Percentiles rank a stretch among this genome's conserved stretches.
Conservation (phyloP, 176 grass and related monocot genomes). For the Rhynchospora tenuis region DNA sequence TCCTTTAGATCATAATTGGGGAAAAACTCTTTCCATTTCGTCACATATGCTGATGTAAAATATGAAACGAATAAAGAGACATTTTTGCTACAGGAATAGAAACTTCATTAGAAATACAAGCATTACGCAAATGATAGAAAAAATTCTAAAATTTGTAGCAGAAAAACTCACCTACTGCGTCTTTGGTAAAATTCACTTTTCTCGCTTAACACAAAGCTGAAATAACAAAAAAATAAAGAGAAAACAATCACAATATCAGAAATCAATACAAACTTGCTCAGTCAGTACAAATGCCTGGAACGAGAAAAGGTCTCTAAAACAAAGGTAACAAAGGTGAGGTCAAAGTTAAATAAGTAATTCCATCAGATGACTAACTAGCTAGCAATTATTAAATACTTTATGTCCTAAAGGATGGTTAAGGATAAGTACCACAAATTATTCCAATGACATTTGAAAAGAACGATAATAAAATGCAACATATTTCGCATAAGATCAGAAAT, state of each 20-base stretch:
- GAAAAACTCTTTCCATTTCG: constrained; percentile 82
- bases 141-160: background rate
- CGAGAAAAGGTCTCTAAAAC: background rate
- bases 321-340: background rate
- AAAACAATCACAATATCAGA: background rate
- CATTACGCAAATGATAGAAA: background rate
- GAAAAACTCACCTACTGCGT: constrained; percentile 45
- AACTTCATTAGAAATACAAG: background rate
- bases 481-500: background rate
- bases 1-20: constrained; percentile 51
- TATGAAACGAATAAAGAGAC: constrained; percentile 55
- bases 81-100: constrained; percentile 55
- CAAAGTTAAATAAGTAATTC: background rate
- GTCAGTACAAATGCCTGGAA: background rate
- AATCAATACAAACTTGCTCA: background rate
- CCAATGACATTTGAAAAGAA: no score
- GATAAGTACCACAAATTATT: background rate
- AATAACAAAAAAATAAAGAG: background rate
- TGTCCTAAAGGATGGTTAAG: background rate
- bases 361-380: background rate
- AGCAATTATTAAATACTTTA: background rate
- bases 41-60: constrained; percentile 66
- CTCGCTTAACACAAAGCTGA: constrained; percentile 82
- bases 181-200: constrained; percentile 69
- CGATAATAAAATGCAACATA: no score